These are phyloP conservation scores for Chenopodium formosanum DNA, from an alignment of 148 eudicot genomes.

Conservation along the genomic window DNA sequence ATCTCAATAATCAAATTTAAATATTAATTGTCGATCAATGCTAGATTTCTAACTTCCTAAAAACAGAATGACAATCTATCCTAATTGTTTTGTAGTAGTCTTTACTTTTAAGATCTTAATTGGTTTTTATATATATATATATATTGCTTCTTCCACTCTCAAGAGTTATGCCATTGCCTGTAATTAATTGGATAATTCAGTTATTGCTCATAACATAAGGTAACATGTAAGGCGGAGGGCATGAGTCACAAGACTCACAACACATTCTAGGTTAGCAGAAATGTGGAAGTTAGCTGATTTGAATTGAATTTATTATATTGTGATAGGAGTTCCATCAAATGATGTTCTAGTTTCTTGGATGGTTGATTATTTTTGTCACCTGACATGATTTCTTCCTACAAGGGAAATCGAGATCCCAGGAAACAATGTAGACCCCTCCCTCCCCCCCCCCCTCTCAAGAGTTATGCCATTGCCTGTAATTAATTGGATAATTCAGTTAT, in stretches of 20 bases:
- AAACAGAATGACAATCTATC: neutral
- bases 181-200: neutral
- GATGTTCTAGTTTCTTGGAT: neutral
- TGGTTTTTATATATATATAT: too few relatives aligned
- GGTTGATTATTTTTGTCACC: neutral
- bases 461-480: neutral
- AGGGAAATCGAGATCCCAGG: neutral
- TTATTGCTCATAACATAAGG: neutral
- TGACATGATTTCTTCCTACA: neutral
- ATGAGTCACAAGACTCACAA: too few relatives aligned
- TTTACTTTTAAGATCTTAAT: neutral
- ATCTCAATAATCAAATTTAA: too few relatives aligned
- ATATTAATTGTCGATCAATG: neutral
- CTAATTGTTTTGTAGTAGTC: neutral
- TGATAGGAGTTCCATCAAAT: neutral
- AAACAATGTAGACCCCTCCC: too few relatives aligned
- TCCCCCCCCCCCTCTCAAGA: neutral
- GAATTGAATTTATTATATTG: neutral
- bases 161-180: neutral
- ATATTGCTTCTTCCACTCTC: neutral
- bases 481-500: neutral
- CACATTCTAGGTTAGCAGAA: neutral
- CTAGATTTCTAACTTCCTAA: neutral
- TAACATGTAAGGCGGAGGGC: neutral
- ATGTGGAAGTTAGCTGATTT: neutral